Evolutionary conservation across 2,329 filamentous ascomycete species (phyloP), one percentile per base, ranked within the genome.

Genomic region (Colletotrichum tofieldiae): DNA sequence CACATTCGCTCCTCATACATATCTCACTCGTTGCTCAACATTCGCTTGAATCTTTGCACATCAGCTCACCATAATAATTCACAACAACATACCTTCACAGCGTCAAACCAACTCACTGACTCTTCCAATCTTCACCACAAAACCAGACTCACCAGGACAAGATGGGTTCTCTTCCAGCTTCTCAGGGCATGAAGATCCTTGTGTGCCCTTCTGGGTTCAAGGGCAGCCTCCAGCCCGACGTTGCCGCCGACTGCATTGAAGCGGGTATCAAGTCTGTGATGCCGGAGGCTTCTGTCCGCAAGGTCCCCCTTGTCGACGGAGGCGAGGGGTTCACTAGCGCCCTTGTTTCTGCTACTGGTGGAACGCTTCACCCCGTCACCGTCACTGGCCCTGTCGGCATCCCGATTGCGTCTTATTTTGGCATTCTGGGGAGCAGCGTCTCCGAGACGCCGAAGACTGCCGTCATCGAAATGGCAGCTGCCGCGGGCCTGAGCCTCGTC

Each of bases 171-270:
- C 52, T 39, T 51, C 35, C 69, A 11, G 35, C 74, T 76, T 37
- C 72, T 9, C 73, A 80, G 59, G 73, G 66, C 20, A 79, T 81
- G 75, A 75, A 75, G 23, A 73, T 89, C 32, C 82, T 89, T 60
- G 82, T 89, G 47, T 86, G 85, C 20, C 87, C 87, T 0, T 88
- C 86, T 0, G 87, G 86, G 2, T 88, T 88, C 81, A 89, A 88
- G 71, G 86, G 87, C 35, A 87, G 86, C 60, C 82, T 89, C 4
- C 81, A 84, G 20, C 85, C 87, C 3, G 80, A 84, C 18, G 79
- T 81, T n/a, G 86, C 86, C 1, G 86, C 86, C 0, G 81, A 86
- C 67, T 87, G 86, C 66, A 88, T 89, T 67, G 85, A 86, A 74
- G 78, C 79, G 5, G 87, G 86, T 2, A 82, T 88, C 29, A 78